A percentile compares a stretch with the other conserved stretches of the same genome.
Conservation (phyloP, 306 rosid genomes). For the Potentilla sterilis region DNA sequence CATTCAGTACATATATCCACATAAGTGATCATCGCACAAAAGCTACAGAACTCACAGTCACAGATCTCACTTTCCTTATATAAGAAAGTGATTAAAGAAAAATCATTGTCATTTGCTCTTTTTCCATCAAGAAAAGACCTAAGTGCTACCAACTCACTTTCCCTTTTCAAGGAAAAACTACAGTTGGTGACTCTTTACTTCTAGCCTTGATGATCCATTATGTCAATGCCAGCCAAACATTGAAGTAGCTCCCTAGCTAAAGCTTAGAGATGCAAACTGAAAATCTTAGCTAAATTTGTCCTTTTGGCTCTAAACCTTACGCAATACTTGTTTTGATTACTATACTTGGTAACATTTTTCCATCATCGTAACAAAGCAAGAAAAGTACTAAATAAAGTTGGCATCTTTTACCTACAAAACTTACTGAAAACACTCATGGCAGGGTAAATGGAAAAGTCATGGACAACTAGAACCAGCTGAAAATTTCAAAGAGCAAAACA, state of each 20-base stretch:
- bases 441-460: background rate
- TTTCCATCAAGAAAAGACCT: background rate
- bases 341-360: background rate
- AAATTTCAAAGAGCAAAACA: constrained; percentile 11
- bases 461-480: background rate
- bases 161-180: background rate
- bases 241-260: background rate
- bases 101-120: background rate
- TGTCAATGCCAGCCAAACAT: background rate
- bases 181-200: background rate
- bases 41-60: background rate
- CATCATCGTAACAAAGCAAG: background rate
- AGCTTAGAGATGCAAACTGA: constrained; percentile 3
- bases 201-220: background rate
- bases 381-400: background rate
- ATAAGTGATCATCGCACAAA: background rate
- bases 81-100: background rate
- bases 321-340: background rate
- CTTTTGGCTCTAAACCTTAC: background rate
- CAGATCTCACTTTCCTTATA: background rate
- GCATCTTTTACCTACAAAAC: background rate
- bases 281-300: background rate
- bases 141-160: background rate
- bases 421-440: background rate
- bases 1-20: background rate